These are phyloP conservation scores for Fusarium sp. DNA, from an alignment of 2,329 filamentous ascomycete genomes.

Conservation along the genomic window DNA sequence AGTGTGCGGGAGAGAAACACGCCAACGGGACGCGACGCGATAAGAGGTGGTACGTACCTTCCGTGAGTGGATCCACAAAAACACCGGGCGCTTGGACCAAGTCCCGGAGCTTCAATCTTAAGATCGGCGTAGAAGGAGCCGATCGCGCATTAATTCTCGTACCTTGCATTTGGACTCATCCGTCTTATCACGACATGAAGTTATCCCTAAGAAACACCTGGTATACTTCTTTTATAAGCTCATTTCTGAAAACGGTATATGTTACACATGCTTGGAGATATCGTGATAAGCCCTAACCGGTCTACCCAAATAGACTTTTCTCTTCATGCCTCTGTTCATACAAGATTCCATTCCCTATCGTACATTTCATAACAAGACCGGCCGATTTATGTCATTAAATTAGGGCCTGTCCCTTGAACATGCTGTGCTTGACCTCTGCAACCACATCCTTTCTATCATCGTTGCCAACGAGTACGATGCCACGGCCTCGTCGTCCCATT, in stretches of 20 bases:
- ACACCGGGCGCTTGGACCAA: slow-evolving; percentile 32
- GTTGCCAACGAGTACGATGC: slow-evolving; percentile 90
- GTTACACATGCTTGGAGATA: slow-evolving; percentile 22
- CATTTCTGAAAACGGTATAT: background rate
- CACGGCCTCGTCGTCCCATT: slow-evolving; percentile 90
- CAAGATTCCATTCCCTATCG: slow-evolving; percentile 31
- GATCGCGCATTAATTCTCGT: background rate
- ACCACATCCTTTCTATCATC: slow-evolving; percentile 92
- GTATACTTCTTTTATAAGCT: background rate
- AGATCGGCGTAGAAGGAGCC: slow-evolving; percentile 8
- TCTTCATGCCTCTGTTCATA: slow-evolving; percentile 23
- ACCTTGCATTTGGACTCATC: background rate
- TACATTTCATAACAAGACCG: slow-evolving; percentile 30
- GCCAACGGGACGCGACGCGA: slow-evolving; percentile 47
- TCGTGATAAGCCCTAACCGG: slow-evolving; percentile 11
- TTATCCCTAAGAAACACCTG: background rate
- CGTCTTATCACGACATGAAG: background rate
- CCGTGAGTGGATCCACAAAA: slow-evolving; percentile 26
- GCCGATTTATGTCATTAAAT: slow-evolving; percentile 60
- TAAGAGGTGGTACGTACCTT: slow-evolving; percentile 32
- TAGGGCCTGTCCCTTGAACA: slow-evolving; percentile 84
- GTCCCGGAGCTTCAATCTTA: background rate
- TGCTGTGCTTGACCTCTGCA: slow-evolving; percentile 88
- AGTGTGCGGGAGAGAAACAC: slow-evolving; percentile 42
- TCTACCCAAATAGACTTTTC: slow-evolving; percentile 12